A percentile compares a stretch with the other conserved stretches of the same genome.
Evolutionary conservation across 805 yeast genomes (phyloP).

Genomic region (Brettanomyces naardenensis): DNA sequence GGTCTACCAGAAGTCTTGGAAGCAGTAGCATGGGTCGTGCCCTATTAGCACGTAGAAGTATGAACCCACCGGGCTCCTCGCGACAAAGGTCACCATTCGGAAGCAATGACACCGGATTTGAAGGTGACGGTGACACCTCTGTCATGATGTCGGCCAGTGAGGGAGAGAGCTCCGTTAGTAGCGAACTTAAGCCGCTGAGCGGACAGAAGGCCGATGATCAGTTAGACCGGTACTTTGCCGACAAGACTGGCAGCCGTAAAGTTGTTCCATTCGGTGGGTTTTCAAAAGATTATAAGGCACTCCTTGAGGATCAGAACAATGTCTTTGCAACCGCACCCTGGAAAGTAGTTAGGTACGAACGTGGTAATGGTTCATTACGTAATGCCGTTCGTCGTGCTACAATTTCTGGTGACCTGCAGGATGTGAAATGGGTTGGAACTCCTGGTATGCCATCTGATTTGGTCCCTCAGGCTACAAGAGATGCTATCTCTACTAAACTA

Average conservation of each 20-base stretch:
- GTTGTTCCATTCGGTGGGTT: conserved; percentile 69
- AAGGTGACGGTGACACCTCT: conserved; percentile 2
- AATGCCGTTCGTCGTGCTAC: conserved; percentile 72
- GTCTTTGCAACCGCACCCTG: conserved; percentile 60
- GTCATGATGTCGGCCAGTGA: neutral
- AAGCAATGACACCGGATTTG: neutral
- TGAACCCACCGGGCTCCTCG: neutral
- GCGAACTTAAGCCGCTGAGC: neutral
- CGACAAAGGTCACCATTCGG: neutral
- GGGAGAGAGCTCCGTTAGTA: too few relatives aligned
- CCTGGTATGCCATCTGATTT: conserved; percentile 86
- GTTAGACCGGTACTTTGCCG: conserved; percentile 2
- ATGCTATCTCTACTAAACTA: conserved; percentile 43
- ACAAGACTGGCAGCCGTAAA: conserved; percentile 15
- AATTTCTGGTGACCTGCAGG: conserved; percentile 20
- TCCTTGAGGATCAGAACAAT: conserved; percentile 34
- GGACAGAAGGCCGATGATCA: conserved; percentile 8
- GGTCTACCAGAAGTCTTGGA: neutral
- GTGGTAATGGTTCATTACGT: conserved; percentile 83
- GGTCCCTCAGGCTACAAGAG: conserved; percentile 49
- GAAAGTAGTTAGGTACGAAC: conserved; percentile 57
- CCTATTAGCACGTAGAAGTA: neutral
- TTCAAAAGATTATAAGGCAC: conserved; percentile 40
- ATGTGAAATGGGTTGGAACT: conserved; percentile 75
- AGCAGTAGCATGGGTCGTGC: neutral